phyloP scores from a whole-genome alignment of 306 rosid species.

The Prunus fruticosa region DNA sequence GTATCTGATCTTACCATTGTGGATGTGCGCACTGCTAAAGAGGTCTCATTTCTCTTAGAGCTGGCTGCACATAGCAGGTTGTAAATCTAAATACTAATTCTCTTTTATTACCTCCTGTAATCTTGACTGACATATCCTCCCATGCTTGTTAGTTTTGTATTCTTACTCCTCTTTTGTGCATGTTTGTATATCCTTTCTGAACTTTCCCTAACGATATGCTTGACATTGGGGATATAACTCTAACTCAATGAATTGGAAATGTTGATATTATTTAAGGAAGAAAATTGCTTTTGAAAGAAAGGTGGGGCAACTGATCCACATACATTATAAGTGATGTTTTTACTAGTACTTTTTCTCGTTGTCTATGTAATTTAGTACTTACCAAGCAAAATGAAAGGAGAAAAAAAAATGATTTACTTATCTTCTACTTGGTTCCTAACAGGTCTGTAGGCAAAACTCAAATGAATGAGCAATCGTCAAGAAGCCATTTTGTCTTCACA shows the following conservation, averaged over 20 bases:
- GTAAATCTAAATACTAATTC: background rate
- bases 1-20: slow-evolving; percentile 90
- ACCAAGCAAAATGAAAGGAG: background rate
- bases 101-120: background rate
- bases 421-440: slow-evolving; percentile 21
- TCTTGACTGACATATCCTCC: background rate
- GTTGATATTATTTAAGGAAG: background rate
- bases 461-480: slow-evolving; percentile 95
- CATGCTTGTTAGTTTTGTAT: background rate
- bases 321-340: background rate
- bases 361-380: background rate
- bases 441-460: slow-evolving; percentile 98
- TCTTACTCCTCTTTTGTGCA: background rate
- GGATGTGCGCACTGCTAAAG: slow-evolving; percentile 85
- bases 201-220: background rate
- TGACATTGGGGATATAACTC: background rate
- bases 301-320: background rate
- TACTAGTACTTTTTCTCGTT: background rate
- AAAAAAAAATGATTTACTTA: background rate
- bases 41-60: slow-evolving; percentile 81
- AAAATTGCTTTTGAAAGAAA: background rate
- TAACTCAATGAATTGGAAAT: background rate
- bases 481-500: slow-evolving; percentile 97
- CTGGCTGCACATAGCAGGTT: slow-evolving; percentile 94
- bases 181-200: background rate